phyloP scores from a whole-genome alignment of 1,284 basidiomycete genomes.

The Ustanciosporium gigantosporum region DNA sequence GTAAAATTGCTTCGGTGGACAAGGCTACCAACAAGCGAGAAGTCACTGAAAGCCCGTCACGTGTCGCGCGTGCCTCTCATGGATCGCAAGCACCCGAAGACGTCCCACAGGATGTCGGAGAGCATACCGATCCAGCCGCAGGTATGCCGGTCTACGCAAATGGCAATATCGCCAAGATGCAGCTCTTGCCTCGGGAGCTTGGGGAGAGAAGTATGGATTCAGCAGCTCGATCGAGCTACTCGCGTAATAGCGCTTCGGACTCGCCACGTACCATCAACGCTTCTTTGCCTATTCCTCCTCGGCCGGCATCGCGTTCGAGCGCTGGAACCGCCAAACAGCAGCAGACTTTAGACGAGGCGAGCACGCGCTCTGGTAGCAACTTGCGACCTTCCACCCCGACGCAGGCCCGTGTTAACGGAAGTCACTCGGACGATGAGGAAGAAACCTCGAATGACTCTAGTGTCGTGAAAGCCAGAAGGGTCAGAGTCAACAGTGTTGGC shows the following conservation, averaged over 20 bases:
- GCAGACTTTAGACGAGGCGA: too few species aligned
- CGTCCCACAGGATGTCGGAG: neutral
- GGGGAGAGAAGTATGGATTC: constrained; percentile 1
- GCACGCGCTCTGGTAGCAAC: neutral
- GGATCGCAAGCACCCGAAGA: neutral
- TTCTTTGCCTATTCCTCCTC: constrained; percentile 17
- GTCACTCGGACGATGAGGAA: too few species aligned
- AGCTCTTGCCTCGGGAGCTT: constrained; percentile 1
- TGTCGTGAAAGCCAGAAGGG: too few species aligned
- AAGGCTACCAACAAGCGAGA: neutral
- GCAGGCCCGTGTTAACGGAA: too few species aligned
- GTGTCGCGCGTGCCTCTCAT: neutral
- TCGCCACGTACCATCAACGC: neutral
- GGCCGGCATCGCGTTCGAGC: constrained; percentile 1
- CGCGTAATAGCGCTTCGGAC: constrained; percentile 1
- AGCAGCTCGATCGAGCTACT: neutral
- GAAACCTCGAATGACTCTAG: too few species aligned
- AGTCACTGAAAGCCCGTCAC: neutral
- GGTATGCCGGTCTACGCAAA: constrained; percentile 12
- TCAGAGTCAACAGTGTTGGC: too few species aligned
- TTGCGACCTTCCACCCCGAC: too few species aligned
- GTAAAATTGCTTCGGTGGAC: neutral
- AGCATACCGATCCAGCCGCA: neutral
- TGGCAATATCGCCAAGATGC: constrained; percentile 30
- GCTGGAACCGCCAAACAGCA: too few species aligned